Percentiles rank a stretch among this genome's conserved stretches.
These are phyloP conservation scores for Aphanomyces cochlioides DNA, from an alignment of 352 stramenopile species.

Conservation along the genomic window DNA sequence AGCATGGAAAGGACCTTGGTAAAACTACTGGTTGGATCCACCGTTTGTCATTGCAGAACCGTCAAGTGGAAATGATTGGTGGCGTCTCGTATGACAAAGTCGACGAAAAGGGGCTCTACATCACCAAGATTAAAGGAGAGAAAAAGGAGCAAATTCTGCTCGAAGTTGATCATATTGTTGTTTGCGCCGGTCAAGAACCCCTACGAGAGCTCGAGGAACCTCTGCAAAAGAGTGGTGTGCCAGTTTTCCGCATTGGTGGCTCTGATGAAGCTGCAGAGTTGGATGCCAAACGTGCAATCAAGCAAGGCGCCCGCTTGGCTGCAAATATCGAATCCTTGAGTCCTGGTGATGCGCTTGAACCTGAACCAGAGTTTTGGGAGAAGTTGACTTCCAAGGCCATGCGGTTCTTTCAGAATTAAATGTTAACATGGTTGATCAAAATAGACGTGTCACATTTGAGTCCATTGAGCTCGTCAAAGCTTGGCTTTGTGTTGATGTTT, in stretches of 20 bases:
- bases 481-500: no score
- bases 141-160: conserved; percentile 62
- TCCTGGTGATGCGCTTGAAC: conserved; percentile 54
- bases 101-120: conserved; percentile 91
- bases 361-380: conserved; percentile 34
- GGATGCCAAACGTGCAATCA: conserved; percentile 96
- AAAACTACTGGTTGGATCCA: conserved; percentile 98
- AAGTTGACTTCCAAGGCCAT: conserved; percentile 3
- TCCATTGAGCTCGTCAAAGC: no score
- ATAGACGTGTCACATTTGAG: not conserved
- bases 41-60: conserved; percentile 86
- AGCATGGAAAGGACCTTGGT: conserved; percentile 88
- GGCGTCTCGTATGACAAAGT: conserved; percentile 94
- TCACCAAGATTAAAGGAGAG: conserved; percentile 84
- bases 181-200: conserved; percentile 94
- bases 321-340: conserved; percentile 77
- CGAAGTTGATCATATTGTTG: conserved; percentile 93
- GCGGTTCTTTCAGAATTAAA: conserved; percentile 22
- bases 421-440: not conserved
- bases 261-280: conserved; percentile 93
- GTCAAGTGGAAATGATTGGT: conserved; percentile 90
- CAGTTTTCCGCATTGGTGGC: conserved; percentile 94
- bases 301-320: conserved; percentile 90
- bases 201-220: conserved; percentile 84
- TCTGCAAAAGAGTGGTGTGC: conserved; percentile 60